phyloP scores from a whole-genome alignment of 2,329 filamentous ascomycete species.

The Fusarium sp. region DNA sequence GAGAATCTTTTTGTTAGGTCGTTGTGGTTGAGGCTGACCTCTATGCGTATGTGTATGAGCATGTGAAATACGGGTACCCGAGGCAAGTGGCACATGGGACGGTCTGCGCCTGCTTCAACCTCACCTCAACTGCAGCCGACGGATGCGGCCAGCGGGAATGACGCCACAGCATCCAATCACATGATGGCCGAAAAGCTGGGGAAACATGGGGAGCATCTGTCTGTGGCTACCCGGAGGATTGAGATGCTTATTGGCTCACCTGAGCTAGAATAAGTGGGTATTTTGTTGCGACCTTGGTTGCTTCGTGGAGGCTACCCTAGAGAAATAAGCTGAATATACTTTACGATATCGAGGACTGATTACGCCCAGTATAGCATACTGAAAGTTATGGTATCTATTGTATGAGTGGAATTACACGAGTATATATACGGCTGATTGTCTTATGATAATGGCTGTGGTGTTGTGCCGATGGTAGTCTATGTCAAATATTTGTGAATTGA shows the following conservation, averaged over 20 bases:
- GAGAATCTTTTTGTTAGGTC: conserved; percentile 13
- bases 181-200: conserved; percentile 49
- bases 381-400: no score
- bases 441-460: no score
- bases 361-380: no score
- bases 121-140: conserved; percentile 44
- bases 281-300: no score
- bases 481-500: neutral
- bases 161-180: conserved; percentile 49
- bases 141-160: conserved; percentile 49
- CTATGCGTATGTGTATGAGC: conserved; percentile 38
- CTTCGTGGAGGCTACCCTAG: conserved; percentile 10
- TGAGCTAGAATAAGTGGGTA: no score
- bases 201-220: conserved; percentile 43
- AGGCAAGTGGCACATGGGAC: conserved; percentile 50
- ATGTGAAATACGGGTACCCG: conserved; percentile 51
- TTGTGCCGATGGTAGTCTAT: neutral
- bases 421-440: neutral
- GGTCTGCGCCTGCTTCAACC: conserved; percentile 29
- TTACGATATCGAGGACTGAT: no score
- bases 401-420: no score
- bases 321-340: neutral
- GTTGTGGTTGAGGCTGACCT: conserved; percentile 31
- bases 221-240: neutral
- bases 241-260: conserved; percentile 23